Evolutionary conservation across 2,329 filamentous ascomycete genomes (phyloP).

Genomic region (Fusarium oligoseptatum): DNA sequence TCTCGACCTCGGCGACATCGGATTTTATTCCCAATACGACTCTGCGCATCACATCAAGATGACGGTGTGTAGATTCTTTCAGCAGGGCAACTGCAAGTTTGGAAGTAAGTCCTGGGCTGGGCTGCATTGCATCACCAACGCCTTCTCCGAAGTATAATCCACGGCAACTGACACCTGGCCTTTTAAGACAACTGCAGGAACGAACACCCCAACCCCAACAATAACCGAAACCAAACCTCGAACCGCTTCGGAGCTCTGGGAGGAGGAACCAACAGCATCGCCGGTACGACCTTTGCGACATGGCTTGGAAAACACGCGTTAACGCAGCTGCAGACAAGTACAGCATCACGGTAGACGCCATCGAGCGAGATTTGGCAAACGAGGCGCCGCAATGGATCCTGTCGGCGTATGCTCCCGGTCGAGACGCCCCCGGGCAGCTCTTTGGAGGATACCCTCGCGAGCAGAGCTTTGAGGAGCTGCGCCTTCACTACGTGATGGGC

Average conservation of each 20-base stretch:
- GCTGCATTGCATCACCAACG: background rate
- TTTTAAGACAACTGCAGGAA: constrained; percentile 65
- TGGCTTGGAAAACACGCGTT: constrained; percentile 7
- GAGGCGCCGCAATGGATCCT: constrained; percentile 88
- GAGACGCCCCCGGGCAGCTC: constrained; percentile 82
- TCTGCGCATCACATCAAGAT: constrained; percentile 43
- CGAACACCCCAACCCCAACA: constrained; percentile 62
- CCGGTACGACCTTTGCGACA: constrained; percentile 29
- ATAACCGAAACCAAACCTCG: constrained; percentile 50
- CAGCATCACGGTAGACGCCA: constrained; percentile 68
- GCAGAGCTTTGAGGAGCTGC: constrained; percentile 89
- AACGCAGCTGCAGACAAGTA: constrained; percentile 55
- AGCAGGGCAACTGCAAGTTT: constrained; percentile 65
- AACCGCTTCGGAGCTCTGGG: constrained; percentile 71
- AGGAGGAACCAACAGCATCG: constrained; percentile 19
- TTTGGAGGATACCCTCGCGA: constrained; percentile 85
- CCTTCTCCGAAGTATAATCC: background rate
- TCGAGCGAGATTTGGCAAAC: constrained; percentile 75
- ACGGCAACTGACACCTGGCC: background rate
- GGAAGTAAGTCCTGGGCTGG: constrained; percentile 58
- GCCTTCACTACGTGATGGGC: constrained; percentile 77
- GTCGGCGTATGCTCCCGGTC: constrained; percentile 85
- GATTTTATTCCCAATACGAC: constrained; percentile 17
- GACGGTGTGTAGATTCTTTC: constrained; percentile 62
- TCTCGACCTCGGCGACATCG: constrained; percentile 21